Percentiles rank a stretch among this genome's conserved stretches.
Evolutionary conservation across 257 asterid genomes (phyloP).

Genomic region (Solanum piurae): DNA sequence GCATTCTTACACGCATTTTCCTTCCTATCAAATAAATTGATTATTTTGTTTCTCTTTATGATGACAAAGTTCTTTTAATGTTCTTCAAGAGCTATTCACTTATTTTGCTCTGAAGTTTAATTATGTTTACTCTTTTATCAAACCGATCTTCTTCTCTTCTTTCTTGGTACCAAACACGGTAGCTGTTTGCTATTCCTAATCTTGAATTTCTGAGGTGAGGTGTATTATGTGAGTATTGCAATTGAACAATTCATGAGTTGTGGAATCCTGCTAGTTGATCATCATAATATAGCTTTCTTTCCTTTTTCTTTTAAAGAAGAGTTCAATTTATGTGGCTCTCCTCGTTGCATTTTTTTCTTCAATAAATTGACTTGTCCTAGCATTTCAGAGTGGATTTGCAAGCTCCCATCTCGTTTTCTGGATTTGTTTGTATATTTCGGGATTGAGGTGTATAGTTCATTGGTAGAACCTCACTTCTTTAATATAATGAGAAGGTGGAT

Average conservation of each 20-base stretch:
- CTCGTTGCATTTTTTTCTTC: not conserved
- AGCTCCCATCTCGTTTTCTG: not conserved
- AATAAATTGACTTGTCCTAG: not conserved
- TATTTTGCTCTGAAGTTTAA: not conserved
- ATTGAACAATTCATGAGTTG: not conserved
- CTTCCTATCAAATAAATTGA: not conserved
- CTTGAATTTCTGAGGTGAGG: not conserved
- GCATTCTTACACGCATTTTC: not conserved
- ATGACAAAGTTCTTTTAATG: not conserved
- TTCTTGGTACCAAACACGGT: not conserved
- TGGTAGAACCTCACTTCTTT: not conserved
- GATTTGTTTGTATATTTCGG: not conserved
- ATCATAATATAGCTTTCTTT: not conserved
- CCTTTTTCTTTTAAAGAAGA: not conserved
- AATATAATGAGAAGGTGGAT: not conserved
- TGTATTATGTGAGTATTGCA: not conserved
- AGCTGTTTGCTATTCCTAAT: not conserved
- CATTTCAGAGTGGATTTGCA: not conserved
- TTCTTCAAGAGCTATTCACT: not conserved
- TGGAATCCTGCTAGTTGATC: not conserved
- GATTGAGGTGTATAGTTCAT: not conserved
- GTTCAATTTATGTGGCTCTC: not conserved
- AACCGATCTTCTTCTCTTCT: not conserved
- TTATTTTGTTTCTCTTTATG: not conserved
- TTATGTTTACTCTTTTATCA: not conserved